A percentile compares a stretch with the other conserved stretches of the same genome.
Conservation (phyloP, 2,329 filamentous ascomycete genomes). For the Fusarium continuum region DNA sequence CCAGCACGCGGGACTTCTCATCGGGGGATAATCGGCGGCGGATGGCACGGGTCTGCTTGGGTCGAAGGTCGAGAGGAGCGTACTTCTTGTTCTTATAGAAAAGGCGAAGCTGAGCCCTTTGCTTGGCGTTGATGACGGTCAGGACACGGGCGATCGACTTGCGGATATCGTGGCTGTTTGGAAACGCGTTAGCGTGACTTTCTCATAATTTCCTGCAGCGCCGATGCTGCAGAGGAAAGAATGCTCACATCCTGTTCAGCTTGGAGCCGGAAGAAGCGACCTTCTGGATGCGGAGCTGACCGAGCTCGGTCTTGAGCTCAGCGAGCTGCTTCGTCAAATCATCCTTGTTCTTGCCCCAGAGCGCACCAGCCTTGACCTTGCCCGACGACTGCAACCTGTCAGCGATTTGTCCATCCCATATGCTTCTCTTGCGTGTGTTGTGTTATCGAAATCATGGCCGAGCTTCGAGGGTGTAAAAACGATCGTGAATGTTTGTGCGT, state of each 20-base stretch:
- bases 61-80: conserved; percentile 95
- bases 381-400: conserved; percentile 55
- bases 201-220: conserved; percentile 1
- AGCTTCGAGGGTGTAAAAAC: conserved; percentile 26
- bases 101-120: conserved; percentile 94
- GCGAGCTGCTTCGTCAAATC: conserved; percentile 95
- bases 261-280: conserved; percentile 94
- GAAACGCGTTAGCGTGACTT: conserved; percentile 33
- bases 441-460: conserved; percentile 25
- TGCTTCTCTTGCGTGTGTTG: conserved; percentile 14
- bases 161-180: conserved; percentile 90
- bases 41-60: conserved; percentile 98
- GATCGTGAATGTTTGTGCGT: conserved; percentile 30
- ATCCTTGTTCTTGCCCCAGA: conserved; percentile 99
- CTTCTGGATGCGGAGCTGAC: conserved; percentile 98
- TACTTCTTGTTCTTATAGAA: conserved; percentile 99
- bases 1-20: conserved; percentile 84
- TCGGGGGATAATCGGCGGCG: conserved; percentile 92
- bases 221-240: background rate
- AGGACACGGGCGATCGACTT: conserved; percentile 99
- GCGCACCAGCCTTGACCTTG: conserved; percentile 93
- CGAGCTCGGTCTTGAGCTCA: conserved; percentile 95
- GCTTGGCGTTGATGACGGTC: conserved; percentile 99
- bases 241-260: conserved; percentile 92
- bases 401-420: conserved; percentile 40